Evolutionary conservation across 2,329 filamentous ascomycete species (phyloP), one percentile per base, ranked within the genome.

Genomic region (Nigrograna mackinnonii): DNA sequence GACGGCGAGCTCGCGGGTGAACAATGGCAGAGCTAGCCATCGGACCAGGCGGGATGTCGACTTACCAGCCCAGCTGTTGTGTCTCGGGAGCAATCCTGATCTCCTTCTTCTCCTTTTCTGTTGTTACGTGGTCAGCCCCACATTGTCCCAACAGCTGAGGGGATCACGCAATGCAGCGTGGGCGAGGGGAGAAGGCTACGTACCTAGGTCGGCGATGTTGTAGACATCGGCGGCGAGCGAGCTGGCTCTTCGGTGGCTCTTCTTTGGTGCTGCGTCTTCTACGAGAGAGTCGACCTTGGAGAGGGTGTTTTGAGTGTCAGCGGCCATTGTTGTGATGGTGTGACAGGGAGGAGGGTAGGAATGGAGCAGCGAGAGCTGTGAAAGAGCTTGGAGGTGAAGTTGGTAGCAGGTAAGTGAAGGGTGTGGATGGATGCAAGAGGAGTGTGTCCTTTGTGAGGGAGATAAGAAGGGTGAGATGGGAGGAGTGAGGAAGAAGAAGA

Each of bases 241-340:
- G 69, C 89, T 91, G 50, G 78, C 76, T 73, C 90, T 83, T 58
- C 85, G 80, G 66, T 86, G 80, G 53, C 73, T 73, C 68, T 81
- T 81, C 59, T 77, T 76, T 53, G 90, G 85, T 38, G 83, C 80
- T 19, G 60, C 51, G 71, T 89, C 89, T 67, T 90, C 85, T 66
- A 95, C 84, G 76, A 89, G 90, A 47, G 91, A 96, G 74, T 96
- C 91, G 76, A 96, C 84, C 79, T 95, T 95, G 73, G 82, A 80
- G 68, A 95, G 82, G 62, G 86, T 81, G 57, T 62, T 53, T 52
- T 60, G 47, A 41, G 60, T 64, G 48, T 74, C 77, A 52, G 76
- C 72, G 61, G 81, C 75, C 81, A 85, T 83, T 54, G 57, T 41
- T 37, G 20, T 13, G 19, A 32, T 43, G 32, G 37, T 24, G 35